phyloP scores from a whole-genome alignment of 1,284 basidiomycete species.

The Boletellus deceptivus region DNA sequence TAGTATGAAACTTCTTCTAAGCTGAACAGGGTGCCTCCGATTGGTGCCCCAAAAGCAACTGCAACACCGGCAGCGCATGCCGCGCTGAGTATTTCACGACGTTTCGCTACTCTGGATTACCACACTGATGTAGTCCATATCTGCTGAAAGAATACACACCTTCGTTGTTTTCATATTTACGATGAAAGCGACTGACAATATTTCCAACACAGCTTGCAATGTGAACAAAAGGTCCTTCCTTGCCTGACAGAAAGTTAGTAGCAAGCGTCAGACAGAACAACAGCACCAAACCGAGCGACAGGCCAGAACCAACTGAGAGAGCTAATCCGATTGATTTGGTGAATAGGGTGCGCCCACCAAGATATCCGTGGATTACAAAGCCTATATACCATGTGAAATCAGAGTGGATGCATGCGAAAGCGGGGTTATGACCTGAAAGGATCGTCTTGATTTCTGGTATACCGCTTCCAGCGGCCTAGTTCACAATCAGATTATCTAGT shows the following conservation, averaged over 20 bases:
- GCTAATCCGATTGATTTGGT: constrained; percentile 92
- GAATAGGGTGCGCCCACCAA: constrained; percentile 86
- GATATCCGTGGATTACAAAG: constrained; percentile 98
- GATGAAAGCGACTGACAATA: constrained; percentile 84
- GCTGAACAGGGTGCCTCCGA: constrained; percentile 91
- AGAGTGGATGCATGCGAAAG: not conserved
- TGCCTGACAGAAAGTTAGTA: constrained; percentile 41
- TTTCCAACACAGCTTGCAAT: constrained; percentile 95
- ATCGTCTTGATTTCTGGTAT: constrained; percentile 98
- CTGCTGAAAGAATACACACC: constrained; percentile 42
- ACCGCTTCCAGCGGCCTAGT: constrained; percentile 88
- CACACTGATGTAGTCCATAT: not conserved
- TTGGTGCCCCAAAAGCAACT: constrained; percentile 88
- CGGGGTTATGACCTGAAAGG: constrained; percentile 62
- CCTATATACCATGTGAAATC: constrained; percentile 41
- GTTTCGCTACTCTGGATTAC: constrained; percentile 59
- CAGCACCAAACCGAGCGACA: constrained; percentile 67
- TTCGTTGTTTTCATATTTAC: constrained; percentile 93
- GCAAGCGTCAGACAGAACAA: constrained; percentile 9
- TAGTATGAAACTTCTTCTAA: constrained; percentile 95
- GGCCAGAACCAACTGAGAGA: constrained; percentile 86
- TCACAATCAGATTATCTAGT: constrained; percentile 16
- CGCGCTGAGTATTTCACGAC: constrained; percentile 89
- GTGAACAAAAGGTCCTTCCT: constrained; percentile 97
- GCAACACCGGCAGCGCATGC: constrained; percentile 92